phyloP scores from a whole-genome alignment of 2,329 filamentous ascomycete species.

The Cephalotrichum gorgonifer region DNA sequence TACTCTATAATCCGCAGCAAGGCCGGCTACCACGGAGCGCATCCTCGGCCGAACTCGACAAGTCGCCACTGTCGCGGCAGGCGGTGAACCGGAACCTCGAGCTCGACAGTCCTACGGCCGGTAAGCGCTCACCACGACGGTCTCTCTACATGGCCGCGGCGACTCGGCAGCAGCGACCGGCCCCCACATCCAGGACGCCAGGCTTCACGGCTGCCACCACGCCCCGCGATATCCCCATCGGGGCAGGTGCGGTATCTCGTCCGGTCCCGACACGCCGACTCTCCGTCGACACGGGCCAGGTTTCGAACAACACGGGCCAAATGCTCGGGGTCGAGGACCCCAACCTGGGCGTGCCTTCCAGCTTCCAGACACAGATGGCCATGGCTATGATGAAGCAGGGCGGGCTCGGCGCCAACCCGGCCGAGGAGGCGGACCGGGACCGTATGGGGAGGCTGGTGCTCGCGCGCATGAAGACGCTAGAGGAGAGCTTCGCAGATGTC shows the following conservation, averaged over 20 bases:
- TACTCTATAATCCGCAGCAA: slow-evolving; percentile 66
- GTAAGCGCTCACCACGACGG: slow-evolving; percentile 38
- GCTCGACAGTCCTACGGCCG: slow-evolving; percentile 24
- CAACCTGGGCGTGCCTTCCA: slow-evolving; percentile 56
- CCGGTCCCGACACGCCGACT: slow-evolving; percentile 27
- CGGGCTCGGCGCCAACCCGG: slow-evolving; percentile 30
- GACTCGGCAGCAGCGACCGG: slow-evolving; percentile 46
- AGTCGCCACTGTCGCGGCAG: slow-evolving; percentile 6
- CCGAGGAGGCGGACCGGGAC: slow-evolving; percentile 39
- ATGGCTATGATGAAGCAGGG: slow-evolving; percentile 52
- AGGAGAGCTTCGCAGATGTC: slow-evolving; percentile 85
- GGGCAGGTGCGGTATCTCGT: neutral
- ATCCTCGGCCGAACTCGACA: slow-evolving; percentile 31
- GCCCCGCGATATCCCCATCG: slow-evolving; percentile 1
- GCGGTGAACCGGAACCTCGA: slow-evolving; percentile 26
- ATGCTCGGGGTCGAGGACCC: slow-evolving; percentile 47
- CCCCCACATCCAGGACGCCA: slow-evolving; percentile 29
- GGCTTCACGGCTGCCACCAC: slow-evolving; percentile 10
- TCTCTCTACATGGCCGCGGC: slow-evolving; percentile 27
- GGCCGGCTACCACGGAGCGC: slow-evolving; percentile 23
- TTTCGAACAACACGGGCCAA: slow-evolving; percentile 56
- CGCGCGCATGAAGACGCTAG: slow-evolving; percentile 83
- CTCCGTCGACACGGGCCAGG: slow-evolving; percentile 61
- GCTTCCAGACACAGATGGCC: slow-evolving; percentile 73
- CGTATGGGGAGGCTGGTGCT: slow-evolving; percentile 74